Percentiles rank a stretch among this genome's conserved stretches.
These are phyloP conservation scores for Dalbergia oliveri DNA, from an alignment of 306 rosid genomes.

Conservation along the genomic window DNA sequence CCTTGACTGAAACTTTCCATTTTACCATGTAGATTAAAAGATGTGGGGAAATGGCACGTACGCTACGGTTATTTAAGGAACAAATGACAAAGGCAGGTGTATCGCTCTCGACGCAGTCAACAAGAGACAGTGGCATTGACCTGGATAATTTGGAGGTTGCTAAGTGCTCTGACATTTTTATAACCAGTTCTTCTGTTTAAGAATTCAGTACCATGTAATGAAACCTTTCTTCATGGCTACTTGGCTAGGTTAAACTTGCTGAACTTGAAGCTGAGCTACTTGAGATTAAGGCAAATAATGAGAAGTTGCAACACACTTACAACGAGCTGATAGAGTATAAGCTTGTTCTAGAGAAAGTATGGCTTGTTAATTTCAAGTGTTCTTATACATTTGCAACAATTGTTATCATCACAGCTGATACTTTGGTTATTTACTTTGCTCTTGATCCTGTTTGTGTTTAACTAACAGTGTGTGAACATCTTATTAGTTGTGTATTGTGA, in stretches of 20 bases:
- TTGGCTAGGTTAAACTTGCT: constrained; percentile 67
- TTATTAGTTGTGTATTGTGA: constrained; percentile 5
- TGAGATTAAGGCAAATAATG: constrained; percentile 78
- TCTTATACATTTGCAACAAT: not conserved
- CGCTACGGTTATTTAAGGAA: constrained; percentile 74
- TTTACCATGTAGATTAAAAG: constrained; percentile 66
- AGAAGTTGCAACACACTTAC: constrained; percentile 69
- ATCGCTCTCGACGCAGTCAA: constrained; percentile 52
- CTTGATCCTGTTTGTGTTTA: constrained; percentile 25
- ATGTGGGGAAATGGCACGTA: constrained; percentile 87
- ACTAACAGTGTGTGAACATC: not conserved
- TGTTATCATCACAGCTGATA: constrained; percentile 29
- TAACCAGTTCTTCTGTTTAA: not conserved
- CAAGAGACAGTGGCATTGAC: constrained; percentile 48
- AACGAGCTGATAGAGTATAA: constrained; percentile 78
- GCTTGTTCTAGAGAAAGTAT: constrained; percentile 85
- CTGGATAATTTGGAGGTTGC: constrained; percentile 83
- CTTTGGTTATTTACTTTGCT: constrained; percentile 1
- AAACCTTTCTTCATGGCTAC: constrained; percentile 44
- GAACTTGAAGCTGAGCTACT: constrained; percentile 82
- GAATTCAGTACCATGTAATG: constrained; percentile 2
- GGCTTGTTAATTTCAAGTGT: constrained; percentile 30
- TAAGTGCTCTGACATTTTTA: constrained; percentile 17
- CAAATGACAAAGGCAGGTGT: constrained; percentile 77
- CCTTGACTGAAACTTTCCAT: constrained; percentile 11